Evolutionary conservation across 768 basidiomycete genomes (phyloP), one percentile per base, ranked within the genome.

Genomic region (Dacryopinax spathularia): DNA sequence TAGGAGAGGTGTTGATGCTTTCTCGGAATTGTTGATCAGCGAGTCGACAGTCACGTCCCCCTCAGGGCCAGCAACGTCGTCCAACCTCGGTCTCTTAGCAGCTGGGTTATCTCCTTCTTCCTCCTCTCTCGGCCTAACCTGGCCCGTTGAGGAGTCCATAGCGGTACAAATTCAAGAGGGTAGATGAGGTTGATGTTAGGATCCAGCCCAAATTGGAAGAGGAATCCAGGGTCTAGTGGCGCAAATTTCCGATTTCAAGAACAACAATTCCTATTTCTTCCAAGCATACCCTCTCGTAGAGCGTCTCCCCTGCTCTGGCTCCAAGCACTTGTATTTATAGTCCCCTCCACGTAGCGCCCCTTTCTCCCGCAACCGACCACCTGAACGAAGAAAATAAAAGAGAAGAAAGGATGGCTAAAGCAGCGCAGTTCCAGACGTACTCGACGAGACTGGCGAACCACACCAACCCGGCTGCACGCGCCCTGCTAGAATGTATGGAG

Each of bases 401-500:
- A n/a, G n/a, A n/a, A n/a, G n/a, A n/a, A 5, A 61, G 34, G 33
- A 44, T 39, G 37, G 20, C 56, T 18, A 10, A 33, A 18, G 25
- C 10, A 37, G 36, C 29, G 20, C 18, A 62, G 4, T 22, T 31
- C 6, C 41, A 77, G 70, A 79, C 85, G 10, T 92, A 92, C 73
- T 81, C 75, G 34, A 72, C 84, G 68, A 79, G 90, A 25, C 84
- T 83, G 2, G 70, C 70, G 27, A 78, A 74, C 33, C 82, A 87
- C 65, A 65, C 67, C 2, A 96, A 95, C 72, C 83, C 87, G 3
- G 84, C 92, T 7, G 92, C 93, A 0, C 85, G 79, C 69, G 75
- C 82, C 2, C 81, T 97, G 9, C 81, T 98, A 20, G 81, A 84
- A 71, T 84, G 85, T 2, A 91, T 97, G 75, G 88, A 84, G 66